Evolutionary conservation across 2,329 filamentous ascomycete genomes (phyloP), one percentile per base, ranked within the genome.

Genomic region (Catunica adiposa): DNA sequence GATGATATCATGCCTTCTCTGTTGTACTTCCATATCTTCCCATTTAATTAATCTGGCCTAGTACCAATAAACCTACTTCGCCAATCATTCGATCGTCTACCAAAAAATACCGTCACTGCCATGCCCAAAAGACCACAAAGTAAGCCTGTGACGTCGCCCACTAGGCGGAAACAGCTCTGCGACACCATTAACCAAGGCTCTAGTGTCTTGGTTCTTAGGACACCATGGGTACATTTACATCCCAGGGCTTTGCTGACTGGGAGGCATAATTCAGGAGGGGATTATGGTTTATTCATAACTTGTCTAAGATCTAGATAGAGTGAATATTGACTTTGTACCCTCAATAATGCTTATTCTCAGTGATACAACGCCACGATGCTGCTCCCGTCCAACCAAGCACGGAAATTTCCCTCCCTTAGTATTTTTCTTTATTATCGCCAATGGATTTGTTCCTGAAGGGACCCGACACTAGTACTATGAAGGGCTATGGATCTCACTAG

Each of bases 71-170:
- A 22, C 11, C 40, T 8, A 22, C n/a, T 17, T 44, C 8, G 40
- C 14, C 40, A 44, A 44, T 44, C n/a, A 44, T 44, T 22, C 20
- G 11, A n/a, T 44, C 11, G 2, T 4, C 40, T 8, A 44, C 8
- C 40, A 17, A 8, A 22, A 7, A 17, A n/a, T n/a, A 3, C 2
- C 20, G n/a, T 22, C 40, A 44, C 40, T 44, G 29, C 29, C 29
- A 34, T 11, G 29, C 11, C 11, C 9, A 44, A 44, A 44, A 44
- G n/a, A 17, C 40, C 40, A 44, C 40, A 3, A n/a, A 44, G 40
- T n/a, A 51, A 34, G 48, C 25, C 31, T 51, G 48, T 51, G 47
- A 51, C 47, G 48, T 37, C 48, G 48, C 20, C 29, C 31, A 34
- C 11, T 34, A 31, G 25, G 48, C n/a, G 48, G 23, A 34, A 51